These are phyloP conservation scores for Triticum monococcum DNA, from an alignment of 176 grass and related monocot species.

Conservation along the genomic window DNA sequence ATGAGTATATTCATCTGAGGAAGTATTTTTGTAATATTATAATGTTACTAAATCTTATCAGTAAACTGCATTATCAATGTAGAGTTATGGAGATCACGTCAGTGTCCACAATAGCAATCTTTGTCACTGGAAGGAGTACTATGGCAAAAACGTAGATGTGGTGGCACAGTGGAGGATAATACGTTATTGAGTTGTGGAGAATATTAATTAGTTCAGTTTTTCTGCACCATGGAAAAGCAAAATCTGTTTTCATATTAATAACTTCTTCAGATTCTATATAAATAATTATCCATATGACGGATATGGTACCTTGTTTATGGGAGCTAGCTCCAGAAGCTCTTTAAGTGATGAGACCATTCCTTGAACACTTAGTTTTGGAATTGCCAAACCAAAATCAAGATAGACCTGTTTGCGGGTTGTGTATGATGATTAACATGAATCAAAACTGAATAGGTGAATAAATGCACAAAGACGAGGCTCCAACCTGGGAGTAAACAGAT, in stretches of 20 bases:
- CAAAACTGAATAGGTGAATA: constrained; percentile 2
- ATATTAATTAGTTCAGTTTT: neutral
- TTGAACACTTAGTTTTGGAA: constrained; percentile 97
- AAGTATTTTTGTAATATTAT: neutral
- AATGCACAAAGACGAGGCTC: neutral
- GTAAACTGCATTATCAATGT: neutral
- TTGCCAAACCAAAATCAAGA: constrained; percentile 96
- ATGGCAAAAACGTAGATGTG: neutral
- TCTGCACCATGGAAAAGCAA: neutral
- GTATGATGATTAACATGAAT: constrained; percentile 18
- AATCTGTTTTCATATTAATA: neutral
- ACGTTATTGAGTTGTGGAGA: neutral
- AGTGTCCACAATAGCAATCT: neutral
- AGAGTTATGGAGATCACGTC: neutral
- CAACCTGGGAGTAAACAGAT: constrained; percentile 96
- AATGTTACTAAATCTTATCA: neutral
- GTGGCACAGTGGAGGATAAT: neutral
- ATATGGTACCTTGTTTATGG: constrained; percentile 75
- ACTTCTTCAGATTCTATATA: neutral
- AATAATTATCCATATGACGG: constrained; percentile 9
- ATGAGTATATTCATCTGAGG: neutral
- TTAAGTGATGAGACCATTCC: constrained; percentile 86
- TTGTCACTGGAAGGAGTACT: neutral
- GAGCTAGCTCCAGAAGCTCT: constrained; percentile 86
- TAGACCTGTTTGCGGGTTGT: constrained; percentile 61